phyloP scores from a whole-genome alignment of 2,329 filamentous ascomycete species.

The Fusarium musae region DNA sequence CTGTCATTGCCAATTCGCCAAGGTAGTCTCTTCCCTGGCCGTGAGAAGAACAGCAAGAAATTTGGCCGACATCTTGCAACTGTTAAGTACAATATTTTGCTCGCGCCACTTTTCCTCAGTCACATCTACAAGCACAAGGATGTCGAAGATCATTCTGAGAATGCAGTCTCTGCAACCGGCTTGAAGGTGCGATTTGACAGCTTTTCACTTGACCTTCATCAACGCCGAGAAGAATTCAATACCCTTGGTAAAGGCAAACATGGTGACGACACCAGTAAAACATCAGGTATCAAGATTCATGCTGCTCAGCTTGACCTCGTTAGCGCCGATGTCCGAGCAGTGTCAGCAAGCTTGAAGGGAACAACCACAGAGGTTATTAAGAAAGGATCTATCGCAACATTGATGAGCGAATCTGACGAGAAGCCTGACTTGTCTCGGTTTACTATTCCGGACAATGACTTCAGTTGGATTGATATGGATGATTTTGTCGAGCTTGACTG shows the following conservation, averaged over 20 bases:
- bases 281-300: conserved; percentile 95
- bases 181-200: conserved; percentile 95
- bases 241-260: conserved; percentile 81
- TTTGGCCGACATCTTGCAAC: conserved; percentile 97
- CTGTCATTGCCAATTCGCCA: conserved; percentile 96
- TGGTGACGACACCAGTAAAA: conserved; percentile 73
- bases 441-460: conserved; percentile 93
- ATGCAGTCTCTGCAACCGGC: conserved; percentile 88
- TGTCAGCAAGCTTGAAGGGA: conserved; percentile 88
- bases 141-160: conserved; percentile 82
- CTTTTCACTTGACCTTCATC: conserved; percentile 96
- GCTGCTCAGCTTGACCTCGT: conserved; percentile 92
- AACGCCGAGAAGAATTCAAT: conserved; percentile 90
- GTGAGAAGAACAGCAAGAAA: conserved; percentile 98
- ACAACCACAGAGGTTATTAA: conserved; percentile 82
- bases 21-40: conserved; percentile 87
- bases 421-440: conserved; percentile 85
- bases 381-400: conserved; percentile 62
- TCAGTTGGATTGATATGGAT: conserved; percentile 99
- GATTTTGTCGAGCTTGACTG: conserved; percentile 98
- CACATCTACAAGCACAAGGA: conserved; percentile 99
- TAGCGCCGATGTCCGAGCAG: conserved; percentile 89
- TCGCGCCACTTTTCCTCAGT: conserved; percentile 93
- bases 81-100: conserved; percentile 94
- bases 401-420: conserved; percentile 65